Base-by-base conservation (phyloP, 192 early-diverging fungal species). In the Spizellomyces sp. region DNA sequence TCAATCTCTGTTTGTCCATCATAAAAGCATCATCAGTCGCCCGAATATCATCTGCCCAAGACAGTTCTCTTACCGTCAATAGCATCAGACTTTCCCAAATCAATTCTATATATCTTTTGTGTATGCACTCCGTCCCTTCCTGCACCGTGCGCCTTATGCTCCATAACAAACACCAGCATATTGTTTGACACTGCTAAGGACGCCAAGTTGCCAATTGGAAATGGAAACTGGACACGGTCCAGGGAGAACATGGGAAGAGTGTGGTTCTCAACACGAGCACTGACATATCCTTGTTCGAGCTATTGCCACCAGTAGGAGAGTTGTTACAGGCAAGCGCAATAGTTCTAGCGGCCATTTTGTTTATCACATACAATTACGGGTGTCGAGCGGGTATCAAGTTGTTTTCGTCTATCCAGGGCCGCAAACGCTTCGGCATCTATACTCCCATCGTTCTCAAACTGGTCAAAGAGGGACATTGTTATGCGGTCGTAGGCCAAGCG, bases 151-250 rank as follows among this genome's bases (percentile, higher is more conserved):
- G 83, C 83, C 72, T 85, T 86, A 0, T 84, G 86, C 42, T 93
- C 90, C 68, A 95, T 83, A 5, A 91, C 91, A 58, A 97, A 83
- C 8, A 92, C 84, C 45, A 98, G 82, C 9, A 92, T 85, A 74
- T 96, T 92, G 79, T 92, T 94, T 54, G 92, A 86, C 8, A 96
- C 94, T 0, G 84, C 88, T 74, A 93, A 78, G 22, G 89, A 85
- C 6, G 89, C 82, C 9, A 98, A 81, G 41, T 81, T 76, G 12
- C 86, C 90, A 2, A 74, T 43, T 9, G 94, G 91, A 66, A 96
- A 90, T 54, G 89, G 87, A 66, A 96, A 96, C 72, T 96, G 93
- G 58, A 98, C 95, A 36, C 85, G 84, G 77, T 94, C 94, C 21
- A 98, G 84, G 7, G 87, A 84, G 69, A 98, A 98, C 64, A 80